A percentile compares a stretch with the other conserved stretches of the same genome.
These are phyloP conservation scores for Xylariomycetidae sp. DNA, from an alignment of 2,329 filamentous ascomycete species.

Conservation along the genomic window DNA sequence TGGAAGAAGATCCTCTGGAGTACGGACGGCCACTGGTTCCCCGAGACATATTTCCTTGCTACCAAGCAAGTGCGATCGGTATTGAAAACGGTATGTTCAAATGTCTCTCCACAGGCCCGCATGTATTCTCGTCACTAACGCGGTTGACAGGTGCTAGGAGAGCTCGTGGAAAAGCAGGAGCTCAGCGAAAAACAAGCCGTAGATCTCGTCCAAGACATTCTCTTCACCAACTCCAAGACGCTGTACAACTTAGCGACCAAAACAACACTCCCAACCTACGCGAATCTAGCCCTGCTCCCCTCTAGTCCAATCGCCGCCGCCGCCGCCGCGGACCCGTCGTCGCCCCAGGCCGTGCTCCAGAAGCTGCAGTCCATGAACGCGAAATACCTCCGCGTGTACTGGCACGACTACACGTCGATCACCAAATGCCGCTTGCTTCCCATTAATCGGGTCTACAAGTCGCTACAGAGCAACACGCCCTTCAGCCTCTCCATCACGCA, in stretches of 20 bases:
- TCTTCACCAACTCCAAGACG: conserved; percentile 75
- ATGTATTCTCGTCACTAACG: no score
- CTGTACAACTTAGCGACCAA: conserved; percentile 61
- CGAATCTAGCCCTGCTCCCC: conserved; percentile 11
- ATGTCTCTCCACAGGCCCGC: no score
- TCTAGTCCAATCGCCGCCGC: background rate
- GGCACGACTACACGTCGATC: conserved; percentile 72
- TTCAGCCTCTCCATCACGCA: conserved; percentile 56
- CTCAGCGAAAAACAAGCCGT: conserved; percentile 59
- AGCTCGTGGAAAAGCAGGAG: conserved; percentile 62
- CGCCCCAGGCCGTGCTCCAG: conserved; percentile 22
- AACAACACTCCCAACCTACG: conserved; percentile 26
- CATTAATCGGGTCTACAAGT: conserved; percentile 47
- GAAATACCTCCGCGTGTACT: conserved; percentile 70
- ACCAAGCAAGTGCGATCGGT: conserved; percentile 68
- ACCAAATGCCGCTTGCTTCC: conserved; percentile 65
- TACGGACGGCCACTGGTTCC: conserved; percentile 74
- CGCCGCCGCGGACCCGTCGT: no score
- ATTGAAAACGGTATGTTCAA: conserved; percentile 55
- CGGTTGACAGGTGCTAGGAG: conserved; percentile 55
- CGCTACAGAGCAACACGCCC: conserved; percentile 40
- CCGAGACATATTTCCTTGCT: conserved; percentile 72
- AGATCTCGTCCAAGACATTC: conserved; percentile 58
- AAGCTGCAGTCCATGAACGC: conserved; percentile 33
- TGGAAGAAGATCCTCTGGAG: conserved; percentile 75